Base-by-base conservation (phyloP, 805 yeast genomes). In the Hanseniaspora mollemarum region DNA sequence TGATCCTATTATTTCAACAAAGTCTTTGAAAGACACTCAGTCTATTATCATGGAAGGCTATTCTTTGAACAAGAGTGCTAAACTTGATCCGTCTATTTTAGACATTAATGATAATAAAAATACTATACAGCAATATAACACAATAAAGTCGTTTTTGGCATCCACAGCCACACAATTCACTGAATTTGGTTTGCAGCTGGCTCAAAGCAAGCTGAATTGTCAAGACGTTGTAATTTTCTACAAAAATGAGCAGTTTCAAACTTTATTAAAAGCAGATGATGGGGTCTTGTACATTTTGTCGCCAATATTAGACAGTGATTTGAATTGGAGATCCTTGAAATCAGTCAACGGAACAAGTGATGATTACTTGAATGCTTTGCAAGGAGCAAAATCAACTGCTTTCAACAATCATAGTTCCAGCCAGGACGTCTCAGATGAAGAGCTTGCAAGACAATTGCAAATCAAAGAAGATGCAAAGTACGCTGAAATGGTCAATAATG, bases 241-340 rank as follows among this genome's bases (percentile, higher is more conserved):
- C 68, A 73, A 96, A 60, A 90, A 92, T 64, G 88, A 92, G 63
- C 96, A 87, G 63, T 90, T 85, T 65, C 75, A 75, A 55, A 86
- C 96, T 0, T 61, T 88, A 10, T 74, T 64, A 52, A 80, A 80
- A 59, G 66, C 65, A 37, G 70, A 70, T 26, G 71, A 71, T 50
- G 71, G 71, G 49, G 26, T 15, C 12, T 67, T 90, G 29, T 87
- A 76, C 60, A 64, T 76, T 4, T 68, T 90, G 25, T 84, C 2
- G 84, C 92, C 1, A 96, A 92, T 60, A 67, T 72, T 15, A 87
- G 92, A 2, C 82, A 55, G 56, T 1, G 67, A 72, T n/a, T 73
- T 83, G 18, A 85, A 86, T 7, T 90, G 97, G 97, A 88, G 84
- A 61, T 75, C 83, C 1, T 66, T 90, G 38, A 73, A 72, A 44